Evolutionary conservation across 2,329 filamentous ascomycete species (phyloP), one percentile per base, ranked within the genome.

Genomic region (Stagonosporopsis cucurbitacearum): DNA sequence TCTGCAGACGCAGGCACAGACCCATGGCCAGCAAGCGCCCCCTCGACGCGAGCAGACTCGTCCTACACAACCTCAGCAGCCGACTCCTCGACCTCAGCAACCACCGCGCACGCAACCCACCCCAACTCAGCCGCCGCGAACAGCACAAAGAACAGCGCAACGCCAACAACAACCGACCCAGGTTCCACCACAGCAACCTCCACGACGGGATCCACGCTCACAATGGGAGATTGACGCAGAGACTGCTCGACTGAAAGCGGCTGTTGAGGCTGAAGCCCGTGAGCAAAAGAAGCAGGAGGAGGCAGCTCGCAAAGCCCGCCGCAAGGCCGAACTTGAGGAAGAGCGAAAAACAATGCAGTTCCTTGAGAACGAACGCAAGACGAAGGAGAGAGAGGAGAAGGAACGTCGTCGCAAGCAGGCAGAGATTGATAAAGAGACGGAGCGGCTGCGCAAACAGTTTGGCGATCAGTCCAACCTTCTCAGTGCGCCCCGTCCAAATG

Each of bases 381-480:
- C 82, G 66, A 88, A 89, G 82, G 80, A 90, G 4, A 84, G 88
- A 44, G 79, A 82, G 39, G 89, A 92, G 68, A 82, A 81, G 52
- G 87, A 89, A 64, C 81, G 79, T 0, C 82, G 78, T 51, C 74
- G 77, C 25, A 80, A 77, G 55, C 79, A 86, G 59, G 80, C 78
- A 1, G 83, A 84, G 50, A 67, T 82, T 13, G 79, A 96, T 32
- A 85, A 86, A 39, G 93, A 97, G 75, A 96, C 92, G 0, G 88
- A 88, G 63, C 83, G 92, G 0, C 78, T 97, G 7, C 80, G 85
- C 20, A 84, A 80, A 63, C 75, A 88, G 64, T 93, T 91, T 65
- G 89, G 90, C 43, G 79, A 72, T 51, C 73, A 75, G 44, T 67
- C 64, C 23, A 67, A 65, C 25, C 57, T 75, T 4, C 59, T 73